Evolutionary conservation across 2,329 filamentous ascomycete species (phyloP).

Genomic region (Verticillium albo-atrum): DNA sequence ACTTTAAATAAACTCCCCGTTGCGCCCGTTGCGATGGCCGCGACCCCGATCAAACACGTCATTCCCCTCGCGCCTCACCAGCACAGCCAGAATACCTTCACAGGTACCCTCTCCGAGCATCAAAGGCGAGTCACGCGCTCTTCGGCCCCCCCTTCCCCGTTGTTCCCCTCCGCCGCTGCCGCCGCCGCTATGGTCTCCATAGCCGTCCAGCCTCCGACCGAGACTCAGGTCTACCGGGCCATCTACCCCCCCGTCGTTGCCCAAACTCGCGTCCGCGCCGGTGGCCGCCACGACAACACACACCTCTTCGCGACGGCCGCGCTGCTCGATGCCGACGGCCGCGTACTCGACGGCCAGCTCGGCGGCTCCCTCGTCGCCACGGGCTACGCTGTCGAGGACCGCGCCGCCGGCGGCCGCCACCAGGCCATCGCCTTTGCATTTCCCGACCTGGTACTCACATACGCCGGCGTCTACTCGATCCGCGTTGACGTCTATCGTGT

Average conservation of each 20-base stretch:
- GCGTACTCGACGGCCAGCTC: conserved; percentile 14
- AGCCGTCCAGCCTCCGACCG: neutral
- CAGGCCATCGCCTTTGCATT: conserved; percentile 19
- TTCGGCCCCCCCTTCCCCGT: neutral
- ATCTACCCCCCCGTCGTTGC: conserved; percentile 19
- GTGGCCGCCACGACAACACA: neutral
- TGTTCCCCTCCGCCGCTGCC: neutral
- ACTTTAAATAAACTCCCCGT: neutral
- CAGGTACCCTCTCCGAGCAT: neutral
- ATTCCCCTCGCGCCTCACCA: neutral
- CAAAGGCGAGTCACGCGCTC: neutral
- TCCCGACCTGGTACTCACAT: conserved; percentile 15
- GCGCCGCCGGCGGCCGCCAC: conserved; percentile 4
- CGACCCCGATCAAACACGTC: neutral
- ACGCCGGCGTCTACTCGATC: conserved; percentile 18
- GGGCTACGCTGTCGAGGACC: conserved; percentile 5
- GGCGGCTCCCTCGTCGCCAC: conserved; percentile 13
- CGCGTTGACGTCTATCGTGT: conserved; percentile 23
- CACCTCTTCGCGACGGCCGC: conserved; percentile 22
- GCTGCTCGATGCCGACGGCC: conserved; percentile 14
- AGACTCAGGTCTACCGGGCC: neutral
- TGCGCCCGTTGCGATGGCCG: neutral
- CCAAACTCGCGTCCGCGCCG: conserved; percentile 7
- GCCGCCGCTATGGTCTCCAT: neutral
- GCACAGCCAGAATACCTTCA: neutral